Percentiles rank a stretch among this genome's conserved stretches.
Evolutionary conservation across 805 yeast species (phyloP).

Genomic region (Ogataea degrootiae): DNA sequence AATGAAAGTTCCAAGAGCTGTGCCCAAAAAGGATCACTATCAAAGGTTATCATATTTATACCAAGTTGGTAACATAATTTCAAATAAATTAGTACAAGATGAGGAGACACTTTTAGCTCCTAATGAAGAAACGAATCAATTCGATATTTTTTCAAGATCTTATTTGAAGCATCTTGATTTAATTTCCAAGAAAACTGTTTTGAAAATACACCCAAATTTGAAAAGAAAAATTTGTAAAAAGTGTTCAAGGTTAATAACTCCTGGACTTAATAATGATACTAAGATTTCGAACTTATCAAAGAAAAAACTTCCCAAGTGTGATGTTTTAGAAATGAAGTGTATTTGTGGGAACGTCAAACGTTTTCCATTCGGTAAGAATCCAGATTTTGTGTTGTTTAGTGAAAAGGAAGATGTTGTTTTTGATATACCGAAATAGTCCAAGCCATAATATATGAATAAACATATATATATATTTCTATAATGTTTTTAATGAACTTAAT

Average conservation of each 20-base stretch:
- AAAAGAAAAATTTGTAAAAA: constrained; percentile 68
- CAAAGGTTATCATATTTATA: constrained; percentile 55
- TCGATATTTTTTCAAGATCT: constrained; percentile 47
- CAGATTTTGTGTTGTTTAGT: constrained; percentile 43
- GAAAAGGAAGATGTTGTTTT: constrained; percentile 33
- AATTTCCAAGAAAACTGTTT: constrained; percentile 64
- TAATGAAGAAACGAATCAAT: constrained; percentile 8
- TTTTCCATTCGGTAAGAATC: constrained; percentile 58
- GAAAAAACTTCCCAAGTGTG: constrained; percentile 29
- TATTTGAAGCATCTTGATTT: constrained; percentile 51
- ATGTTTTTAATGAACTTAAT: not conserved
- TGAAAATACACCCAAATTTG: constrained; percentile 56
- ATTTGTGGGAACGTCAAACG: constrained; percentile 48
- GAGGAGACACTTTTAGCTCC: not conserved
- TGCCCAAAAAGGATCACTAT: constrained; percentile 55
- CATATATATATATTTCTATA: too few relatives aligned
- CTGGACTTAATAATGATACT: constrained; percentile 40
- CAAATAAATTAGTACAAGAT: constrained; percentile 14
- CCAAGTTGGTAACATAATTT: constrained; percentile 45
- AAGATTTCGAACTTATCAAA: constrained; percentile 41
- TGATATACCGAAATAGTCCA: not conserved
- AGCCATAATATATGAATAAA: too few relatives aligned
- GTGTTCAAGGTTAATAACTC: constrained; percentile 50
- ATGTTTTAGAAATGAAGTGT: constrained; percentile 48
- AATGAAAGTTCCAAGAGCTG: constrained; percentile 32